Base-by-base conservation (phyloP, 1,284 basidiomycete genomes). In the Ceratobasidium sp. region DNA sequence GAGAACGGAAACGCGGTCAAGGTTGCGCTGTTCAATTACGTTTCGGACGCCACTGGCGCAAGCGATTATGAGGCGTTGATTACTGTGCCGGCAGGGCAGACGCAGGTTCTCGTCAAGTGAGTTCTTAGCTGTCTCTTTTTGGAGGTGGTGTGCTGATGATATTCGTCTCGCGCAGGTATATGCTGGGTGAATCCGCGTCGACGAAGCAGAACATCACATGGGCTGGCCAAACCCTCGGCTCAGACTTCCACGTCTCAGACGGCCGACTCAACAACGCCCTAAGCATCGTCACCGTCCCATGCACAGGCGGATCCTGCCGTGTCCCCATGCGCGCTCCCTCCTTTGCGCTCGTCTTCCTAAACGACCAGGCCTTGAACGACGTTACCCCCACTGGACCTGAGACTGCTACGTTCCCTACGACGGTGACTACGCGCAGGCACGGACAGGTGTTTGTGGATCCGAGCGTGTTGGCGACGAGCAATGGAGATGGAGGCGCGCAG, bases 171-270 rank as follows among this genome's bases (percentile, higher is more conserved):
- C 45, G 74, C 36, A 41, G 65, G 60, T 56, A 79, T 45, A 71
- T 82, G 36, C 54, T 66, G 4, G 78, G 79, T 15, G 47, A 67
- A 9, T 78, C 77, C 44, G 81, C 84, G 0, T 76, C 80, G 2
- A 83, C 85, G 75, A 83, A 86, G 75, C 82, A 82, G 75, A 81
- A 84, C 75, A 85, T 87, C 76, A 84, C 82, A 83, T 11, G 82
- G 82, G 75, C 75, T 27, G 60, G 73, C 24, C 75, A 76, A 56
- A 74, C 64, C 7, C 65, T 76, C 36, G 75, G 75, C 17, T 6
- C 45, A 11, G 51, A 33, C 15, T 69, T 60, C 64, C 29, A 62
- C 31, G 75, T 57, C 1, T 81, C 81, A 5, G 82, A 84, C 75
- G 84, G 84, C 0, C 75, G 80, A 41, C 77, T 85, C 22, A 77